phyloP scores from a whole-genome alignment of 73 alveolate genomes.

The Paramecium bursaria region DNA sequence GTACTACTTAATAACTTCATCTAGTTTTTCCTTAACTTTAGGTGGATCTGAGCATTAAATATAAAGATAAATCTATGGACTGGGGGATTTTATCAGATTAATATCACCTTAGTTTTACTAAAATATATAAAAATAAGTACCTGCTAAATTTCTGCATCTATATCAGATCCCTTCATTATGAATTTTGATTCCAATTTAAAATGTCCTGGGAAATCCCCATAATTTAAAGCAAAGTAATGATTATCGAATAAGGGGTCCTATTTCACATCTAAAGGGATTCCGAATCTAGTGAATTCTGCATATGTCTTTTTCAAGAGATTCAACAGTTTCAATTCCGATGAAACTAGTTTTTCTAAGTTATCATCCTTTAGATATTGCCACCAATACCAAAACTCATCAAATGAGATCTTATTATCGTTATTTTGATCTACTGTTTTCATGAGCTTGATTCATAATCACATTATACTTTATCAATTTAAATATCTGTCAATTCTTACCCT shows the following conservation, averaged over 20 bases:
- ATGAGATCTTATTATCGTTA: constrained; percentile 23
- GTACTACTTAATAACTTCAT: no score
- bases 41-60: no score
- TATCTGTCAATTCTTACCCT: neutral
- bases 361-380: constrained; percentile 29
- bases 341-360: constrained; percentile 33
- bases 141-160: neutral
- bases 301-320: constrained; percentile 12
- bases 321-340: constrained; percentile 20
- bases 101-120: no score
- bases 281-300: constrained; percentile 45
- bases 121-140: no score
- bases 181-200: constrained; percentile 3
- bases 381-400: constrained; percentile 58
- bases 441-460: neutral
- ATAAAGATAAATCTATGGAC: no score
- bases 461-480: constrained; percentile 14
- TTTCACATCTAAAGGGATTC: constrained; percentile 2
- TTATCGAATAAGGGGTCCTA: neutral
- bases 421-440: constrained; percentile 33
- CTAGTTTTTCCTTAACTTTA: no score
- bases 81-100: no score
- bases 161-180: neutral
- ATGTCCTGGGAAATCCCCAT: constrained; percentile 44
- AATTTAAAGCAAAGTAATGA: constrained; percentile 37